These are phyloP conservation scores for Aspergillus glaucus DNA, from an alignment of 2,329 filamentous ascomycete genomes.

Conservation along the genomic window DNA sequence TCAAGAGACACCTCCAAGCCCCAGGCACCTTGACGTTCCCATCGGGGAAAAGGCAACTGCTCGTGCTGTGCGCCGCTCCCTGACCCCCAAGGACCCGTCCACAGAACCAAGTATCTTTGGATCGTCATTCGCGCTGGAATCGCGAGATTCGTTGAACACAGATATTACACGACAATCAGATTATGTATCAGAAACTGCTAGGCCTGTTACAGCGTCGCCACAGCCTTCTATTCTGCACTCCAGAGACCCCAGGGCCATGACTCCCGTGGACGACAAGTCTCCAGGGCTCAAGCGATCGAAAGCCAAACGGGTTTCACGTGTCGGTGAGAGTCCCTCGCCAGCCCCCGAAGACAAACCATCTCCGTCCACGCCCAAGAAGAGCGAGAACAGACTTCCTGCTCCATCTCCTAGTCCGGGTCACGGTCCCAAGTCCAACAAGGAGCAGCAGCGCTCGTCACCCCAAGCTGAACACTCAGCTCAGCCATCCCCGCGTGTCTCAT, in stretches of 20 bases:
- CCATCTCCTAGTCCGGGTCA: conserved; percentile 1
- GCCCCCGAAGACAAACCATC: conserved; percentile 14
- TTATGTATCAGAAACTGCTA: conserved; percentile 8
- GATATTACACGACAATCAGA: conserved; percentile 30
- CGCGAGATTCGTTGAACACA: conserved; percentile 23
- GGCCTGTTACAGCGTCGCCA: conserved; percentile 14
- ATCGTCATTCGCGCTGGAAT: conserved; percentile 20
- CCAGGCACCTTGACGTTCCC: conserved; percentile 54
- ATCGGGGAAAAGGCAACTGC: conserved; percentile 53
- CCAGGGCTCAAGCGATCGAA: conserved; percentile 35
- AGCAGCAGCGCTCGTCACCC: conserved; percentile 11
- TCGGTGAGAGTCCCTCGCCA: conserved; percentile 27
- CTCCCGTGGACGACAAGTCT: conserved; percentile 23
- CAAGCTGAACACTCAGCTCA: conserved; percentile 22
- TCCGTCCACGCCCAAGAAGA: conserved; percentile 5
- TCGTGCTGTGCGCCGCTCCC: conserved; percentile 38
- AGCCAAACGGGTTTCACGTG: conserved; percentile 35
- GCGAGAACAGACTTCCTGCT: conserved; percentile 3
- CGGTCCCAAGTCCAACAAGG: conserved; percentile 11
- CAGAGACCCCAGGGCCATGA: conserved; percentile 16
- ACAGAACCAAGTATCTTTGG: conserved; percentile 29
- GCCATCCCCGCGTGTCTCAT: conserved; percentile 38
- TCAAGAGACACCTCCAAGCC: conserved; percentile 40
- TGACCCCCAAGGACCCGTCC: conserved; percentile 20
- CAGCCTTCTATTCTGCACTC: conserved; percentile 29